phyloP scores from a whole-genome alignment of 2,329 filamentous ascomycete species.

The Clarireedia hainanense region DNA sequence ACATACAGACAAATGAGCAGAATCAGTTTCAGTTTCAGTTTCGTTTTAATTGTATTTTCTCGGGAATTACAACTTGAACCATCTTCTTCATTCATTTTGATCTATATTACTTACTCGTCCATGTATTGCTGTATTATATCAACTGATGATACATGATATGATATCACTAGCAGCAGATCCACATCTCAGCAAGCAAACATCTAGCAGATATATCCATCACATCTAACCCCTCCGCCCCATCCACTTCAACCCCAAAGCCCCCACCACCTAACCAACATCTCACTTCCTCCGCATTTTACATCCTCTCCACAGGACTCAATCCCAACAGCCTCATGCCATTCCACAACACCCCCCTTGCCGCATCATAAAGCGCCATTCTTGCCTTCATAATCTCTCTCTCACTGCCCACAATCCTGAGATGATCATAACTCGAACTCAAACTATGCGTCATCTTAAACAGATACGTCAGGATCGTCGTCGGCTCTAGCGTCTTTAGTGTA shows the following conservation, averaged over 20 bases:
- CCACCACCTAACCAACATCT: background rate
- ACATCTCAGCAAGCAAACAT: background rate
- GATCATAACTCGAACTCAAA: slow-evolving; percentile 73
- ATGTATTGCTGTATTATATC: too few species aligned
- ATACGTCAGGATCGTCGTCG: slow-evolving; percentile 58
- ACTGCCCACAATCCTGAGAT: slow-evolving; percentile 73
- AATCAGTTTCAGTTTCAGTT: too few species aligned
- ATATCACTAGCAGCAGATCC: too few species aligned
- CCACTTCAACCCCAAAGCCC: background rate
- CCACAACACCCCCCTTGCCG: slow-evolving; percentile 64
- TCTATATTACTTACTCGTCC: too few species aligned
- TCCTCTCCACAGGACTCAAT: slow-evolving; percentile 61
- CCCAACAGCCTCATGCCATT: slow-evolving; percentile 82
- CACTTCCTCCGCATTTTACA: background rate
- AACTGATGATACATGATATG: too few species aligned
- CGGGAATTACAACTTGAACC: too few species aligned
- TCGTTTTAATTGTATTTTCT: too few species aligned
- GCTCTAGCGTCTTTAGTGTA: slow-evolving; percentile 76
- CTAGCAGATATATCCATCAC: background rate
- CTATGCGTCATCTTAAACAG: slow-evolving; percentile 83
- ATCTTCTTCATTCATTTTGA: too few species aligned
- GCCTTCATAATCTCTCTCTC: slow-evolving; percentile 64
- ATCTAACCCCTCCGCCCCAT: background rate
- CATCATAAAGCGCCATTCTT: slow-evolving; percentile 70
- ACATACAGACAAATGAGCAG: too few species aligned